Evolutionary conservation across 208 protist species (phyloP), one percentile per base, ranked within the genome.

Genomic region (Leishmania gerbilli): DNA sequence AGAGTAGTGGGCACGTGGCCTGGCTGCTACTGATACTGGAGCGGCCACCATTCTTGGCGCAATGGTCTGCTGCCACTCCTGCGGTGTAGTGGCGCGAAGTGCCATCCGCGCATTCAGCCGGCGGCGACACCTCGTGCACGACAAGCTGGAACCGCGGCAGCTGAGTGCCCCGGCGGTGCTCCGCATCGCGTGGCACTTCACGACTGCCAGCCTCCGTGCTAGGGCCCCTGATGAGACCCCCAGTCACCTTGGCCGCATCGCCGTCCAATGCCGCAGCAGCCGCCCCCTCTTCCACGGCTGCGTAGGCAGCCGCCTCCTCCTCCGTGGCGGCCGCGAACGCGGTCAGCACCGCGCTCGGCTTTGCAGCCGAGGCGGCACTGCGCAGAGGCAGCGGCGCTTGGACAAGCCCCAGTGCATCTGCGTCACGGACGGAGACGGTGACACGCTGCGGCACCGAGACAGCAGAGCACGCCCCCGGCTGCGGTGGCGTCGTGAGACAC

Each of bases 1-100:
- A 85, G 53, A 85, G 74, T 47, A 84, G 74, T 49, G 82, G 82
- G 42, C 82, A 85, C 37, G 77, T 82, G 24, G 65, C 76, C 34
- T 79, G 34, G 60, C 81, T 85, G 71, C 76, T 85, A 49, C 64
- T 76, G 65, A 60, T 47, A 51, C 72, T 85, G 40, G n/a, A 49
- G 51, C 47, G 71, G n/a, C 49, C 45, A 27, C 45, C 21, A 17
- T 51, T 53, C 45, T 53, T 49, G 68, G 37, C 67, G 42, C 9
- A 19, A 34, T 74, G 68, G 21, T 31, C 40, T 31, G 24, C 17
- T 53, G 24, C 8, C 68, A 21, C 45, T 31, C 1, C 45, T 49
- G 8, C 68, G 21, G 45, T 13, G 45, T 11, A 9, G 45, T 74
- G 6, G 24, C 45, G 19, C 68, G 45, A 47, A 55, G 68, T 24